Evolutionary conservation across 805 yeast genomes (phyloP).

Genomic region (Saccharomycopsis fodiens): DNA sequence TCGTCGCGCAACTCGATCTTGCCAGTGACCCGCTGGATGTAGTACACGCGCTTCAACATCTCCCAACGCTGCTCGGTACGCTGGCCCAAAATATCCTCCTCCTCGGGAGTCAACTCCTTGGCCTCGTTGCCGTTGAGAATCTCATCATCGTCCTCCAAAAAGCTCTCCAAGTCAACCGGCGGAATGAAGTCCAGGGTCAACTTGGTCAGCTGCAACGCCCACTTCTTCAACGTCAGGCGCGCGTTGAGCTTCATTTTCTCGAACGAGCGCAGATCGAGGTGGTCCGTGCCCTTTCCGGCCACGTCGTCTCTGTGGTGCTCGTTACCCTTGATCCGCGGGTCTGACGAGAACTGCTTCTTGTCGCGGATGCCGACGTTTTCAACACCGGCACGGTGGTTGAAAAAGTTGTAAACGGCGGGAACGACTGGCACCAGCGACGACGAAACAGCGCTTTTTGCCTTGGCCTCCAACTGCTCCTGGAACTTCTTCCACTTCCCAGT

Average conservation of each 20-base stretch:
- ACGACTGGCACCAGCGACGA: conserved; percentile 24
- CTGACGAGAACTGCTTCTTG: conserved; percentile 71
- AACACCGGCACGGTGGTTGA: conserved; percentile 83
- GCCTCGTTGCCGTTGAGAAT: conserved; percentile 27
- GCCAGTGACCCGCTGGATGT: conserved; percentile 59
- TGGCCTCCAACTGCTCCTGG: conserved; percentile 4
- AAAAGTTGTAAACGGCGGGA: conserved; percentile 39
- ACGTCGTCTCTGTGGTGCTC: conserved; percentile 65
- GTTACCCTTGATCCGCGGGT: conserved; percentile 68
- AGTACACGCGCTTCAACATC: conserved; percentile 61
- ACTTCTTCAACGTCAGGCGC: conserved; percentile 44
- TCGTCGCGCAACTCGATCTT: conserved; percentile 33
- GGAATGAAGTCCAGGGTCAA: conserved; percentile 39
- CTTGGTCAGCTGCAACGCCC: conserved; percentile 41
- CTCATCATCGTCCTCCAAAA: conserved; percentile 39
- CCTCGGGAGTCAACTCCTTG: conserved; percentile 28
- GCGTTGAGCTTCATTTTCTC: conserved; percentile 46
- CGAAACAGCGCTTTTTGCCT: conserved; percentile 22
- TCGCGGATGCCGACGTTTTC: conserved; percentile 83
- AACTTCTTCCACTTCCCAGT: conserved; percentile 37
- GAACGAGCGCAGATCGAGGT: conserved; percentile 40
- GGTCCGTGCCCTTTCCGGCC: conserved; percentile 67
- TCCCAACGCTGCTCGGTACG: conserved; percentile 58
- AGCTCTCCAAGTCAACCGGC: conserved; percentile 45
- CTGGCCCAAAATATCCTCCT: conserved; percentile 32